A percentile compares a stretch with the other conserved stretches of the same genome.
These are phyloP conservation scores for Hyphopichia burtonii DNA, from an alignment of 1,139 yeast genomes.

Conservation along the genomic window DNA sequence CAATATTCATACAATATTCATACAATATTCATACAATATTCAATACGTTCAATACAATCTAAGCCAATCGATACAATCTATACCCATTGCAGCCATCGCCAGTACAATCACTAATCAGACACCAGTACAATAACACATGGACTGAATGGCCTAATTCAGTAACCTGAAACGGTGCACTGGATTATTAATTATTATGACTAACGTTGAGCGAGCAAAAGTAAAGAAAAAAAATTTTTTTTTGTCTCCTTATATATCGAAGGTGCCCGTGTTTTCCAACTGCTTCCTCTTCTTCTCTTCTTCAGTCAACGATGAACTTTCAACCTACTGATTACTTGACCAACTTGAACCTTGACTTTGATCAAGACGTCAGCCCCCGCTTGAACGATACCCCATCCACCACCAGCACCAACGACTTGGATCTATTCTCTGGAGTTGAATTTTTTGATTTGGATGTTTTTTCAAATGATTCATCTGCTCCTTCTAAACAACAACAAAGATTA, in stretches of 20 bases:
- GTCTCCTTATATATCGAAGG: not conserved
- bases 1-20: no score
- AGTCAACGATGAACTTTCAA: slow-evolving; percentile 36
- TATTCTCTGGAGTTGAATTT: slow-evolving; percentile 47
- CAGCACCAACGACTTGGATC: slow-evolving; percentile 34
- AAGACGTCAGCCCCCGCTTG: slow-evolving; percentile 21
- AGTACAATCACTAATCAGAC: no score
- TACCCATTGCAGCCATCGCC: no score
- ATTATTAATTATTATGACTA: no score
- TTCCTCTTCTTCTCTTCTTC: not conserved
- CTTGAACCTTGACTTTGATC: slow-evolving; percentile 35
- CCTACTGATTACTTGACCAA: slow-evolving; percentile 45
- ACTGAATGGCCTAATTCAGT: no score
- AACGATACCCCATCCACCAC: slow-evolving; percentile 11
- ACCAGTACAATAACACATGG: no score
- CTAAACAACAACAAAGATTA: slow-evolving; percentile 11
- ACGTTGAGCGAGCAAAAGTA: not conserved
- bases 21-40: no score
- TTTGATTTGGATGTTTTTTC: slow-evolving; percentile 47
- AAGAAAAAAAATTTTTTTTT: not conserved
- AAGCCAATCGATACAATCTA: no score
- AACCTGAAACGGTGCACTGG: no score
- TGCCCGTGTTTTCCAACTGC: not conserved
- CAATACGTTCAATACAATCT: no score
- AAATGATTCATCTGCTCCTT: slow-evolving; percentile 20